Conservation (phyloP, 208 protist genomes). For the Kentomonas sorsogonicus region DNA sequence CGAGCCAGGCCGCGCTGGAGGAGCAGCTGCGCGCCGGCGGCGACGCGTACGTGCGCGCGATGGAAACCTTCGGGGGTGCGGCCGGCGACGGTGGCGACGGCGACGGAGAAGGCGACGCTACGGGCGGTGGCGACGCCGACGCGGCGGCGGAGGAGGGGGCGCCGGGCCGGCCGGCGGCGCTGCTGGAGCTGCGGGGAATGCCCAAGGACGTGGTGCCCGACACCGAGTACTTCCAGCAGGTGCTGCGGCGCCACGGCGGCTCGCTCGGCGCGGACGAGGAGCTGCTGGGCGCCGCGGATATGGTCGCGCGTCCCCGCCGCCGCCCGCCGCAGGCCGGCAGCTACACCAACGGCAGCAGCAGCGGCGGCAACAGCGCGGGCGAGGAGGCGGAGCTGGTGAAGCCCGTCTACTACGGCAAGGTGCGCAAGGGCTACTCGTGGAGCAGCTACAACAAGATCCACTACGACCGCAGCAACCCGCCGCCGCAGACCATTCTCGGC, state of each 20-base stretch:
- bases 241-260: slow-evolving; percentile 62
- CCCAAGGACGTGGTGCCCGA: slow-evolving; percentile 70
- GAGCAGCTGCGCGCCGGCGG: too few relatives aligned
- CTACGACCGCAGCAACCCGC: slow-evolving; percentile 97
- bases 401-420: slow-evolving; percentile 98
- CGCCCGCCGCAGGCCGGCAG: slow-evolving; percentile 10
- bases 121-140: too few relatives aligned
- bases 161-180: too few relatives aligned
- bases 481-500: slow-evolving; percentile 97
- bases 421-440: slow-evolving; percentile 97
- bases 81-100: too few relatives aligned
- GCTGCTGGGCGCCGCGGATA: slow-evolving; percentile 78
- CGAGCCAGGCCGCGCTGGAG: slow-evolving; percentile 23
- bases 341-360: slow-evolving; percentile 11
- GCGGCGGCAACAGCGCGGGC: slow-evolving; percentile 9
- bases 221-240: slow-evolving; percentile 57
- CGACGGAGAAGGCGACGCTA: too few relatives aligned
- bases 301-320: slow-evolving; percentile 21
- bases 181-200: slow-evolving; percentile 30
- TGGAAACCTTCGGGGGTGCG: too few relatives aligned
- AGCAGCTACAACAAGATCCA: slow-evolving; percentile 99
- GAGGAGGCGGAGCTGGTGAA: slow-evolving; percentile 73
- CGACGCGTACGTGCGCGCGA: too few relatives aligned
- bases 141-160: too few relatives aligned
- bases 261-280: slow-evolving; percentile 76